Conservation (phyloP, 108 stramenopile species). For the Bacterosira constricta region DNA sequence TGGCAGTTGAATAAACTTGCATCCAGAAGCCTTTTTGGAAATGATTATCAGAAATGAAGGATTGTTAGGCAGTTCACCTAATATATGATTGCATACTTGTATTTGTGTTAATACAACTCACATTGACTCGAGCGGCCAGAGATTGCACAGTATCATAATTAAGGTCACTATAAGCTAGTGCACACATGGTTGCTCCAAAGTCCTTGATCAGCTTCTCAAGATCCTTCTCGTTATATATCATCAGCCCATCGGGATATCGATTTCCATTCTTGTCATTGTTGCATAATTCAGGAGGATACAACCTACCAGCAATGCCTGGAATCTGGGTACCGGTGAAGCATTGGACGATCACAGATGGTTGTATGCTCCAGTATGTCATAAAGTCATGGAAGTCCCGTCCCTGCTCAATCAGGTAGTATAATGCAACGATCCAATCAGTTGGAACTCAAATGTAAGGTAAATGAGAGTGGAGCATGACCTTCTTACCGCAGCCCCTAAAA, state of each 20-base stretch:
- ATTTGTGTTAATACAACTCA: too few species aligned
- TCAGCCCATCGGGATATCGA: constrained; percentile 50
- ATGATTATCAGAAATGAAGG: too few species aligned
- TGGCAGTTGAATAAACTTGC: constrained; percentile 56
- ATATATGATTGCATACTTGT: too few species aligned
- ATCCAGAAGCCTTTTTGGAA: too few species aligned
- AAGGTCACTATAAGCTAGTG: constrained; percentile 42
- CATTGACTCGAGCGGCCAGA: constrained; percentile 49
- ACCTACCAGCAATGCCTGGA: constrained; percentile 46
- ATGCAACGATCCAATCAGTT: too few species aligned
- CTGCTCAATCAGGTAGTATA: too few species aligned
- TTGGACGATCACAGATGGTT: constrained; percentile 32
- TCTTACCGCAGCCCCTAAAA: constrained; percentile 51
- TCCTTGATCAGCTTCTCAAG: constrained; percentile 48
- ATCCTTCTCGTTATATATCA: constrained; percentile 46
- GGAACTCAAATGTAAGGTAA: too few species aligned
- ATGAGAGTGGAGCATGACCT: too few species aligned
- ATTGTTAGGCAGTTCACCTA: too few species aligned
- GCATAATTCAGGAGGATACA: constrained; percentile 52
- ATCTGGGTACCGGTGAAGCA: constrained; percentile 47
- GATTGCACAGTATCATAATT: constrained; percentile 50
- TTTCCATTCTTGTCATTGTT: constrained; percentile 55
- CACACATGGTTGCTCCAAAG: constrained; percentile 45
- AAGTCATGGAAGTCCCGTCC: constrained; percentile 52
- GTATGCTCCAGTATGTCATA: constrained; percentile 44